These are phyloP conservation scores for Arthrobotrys megalospora DNA, from an alignment of 2,329 filamentous ascomycete genomes.

Conservation along the genomic window DNA sequence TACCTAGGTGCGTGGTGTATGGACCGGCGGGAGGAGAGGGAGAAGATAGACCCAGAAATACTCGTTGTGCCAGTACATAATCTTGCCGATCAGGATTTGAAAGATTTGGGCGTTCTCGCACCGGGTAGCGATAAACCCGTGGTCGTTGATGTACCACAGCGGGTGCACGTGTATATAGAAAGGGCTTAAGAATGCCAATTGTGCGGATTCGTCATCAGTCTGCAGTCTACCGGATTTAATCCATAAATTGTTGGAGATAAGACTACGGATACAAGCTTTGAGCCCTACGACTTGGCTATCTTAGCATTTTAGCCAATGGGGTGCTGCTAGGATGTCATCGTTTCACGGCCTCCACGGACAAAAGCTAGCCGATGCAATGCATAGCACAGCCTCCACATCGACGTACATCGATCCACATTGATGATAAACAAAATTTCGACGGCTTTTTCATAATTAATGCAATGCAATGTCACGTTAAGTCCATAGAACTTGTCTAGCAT, in stretches of 20 bases:
- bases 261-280: not conserved
- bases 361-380: not conserved
- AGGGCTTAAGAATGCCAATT: not conserved
- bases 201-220: not conserved
- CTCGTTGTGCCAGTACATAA: not conserved
- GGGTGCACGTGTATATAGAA: not conserved
- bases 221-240: no score
- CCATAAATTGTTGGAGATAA: no score
- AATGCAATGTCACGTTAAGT: not conserved
- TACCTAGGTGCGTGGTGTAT: not conserved
- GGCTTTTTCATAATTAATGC: not conserved
- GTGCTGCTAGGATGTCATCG: not conserved
- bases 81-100: not conserved
- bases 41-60: not conserved
- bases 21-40: no score
- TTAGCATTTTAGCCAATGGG: not conserved
- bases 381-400: constrained; percentile 10
- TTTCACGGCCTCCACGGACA: not conserved
- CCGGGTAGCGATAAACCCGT: not conserved
- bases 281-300: constrained; percentile 5
- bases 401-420: not conserved
- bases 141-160: not conserved
- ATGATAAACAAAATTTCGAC: not conserved
- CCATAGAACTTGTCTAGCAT: not conserved
- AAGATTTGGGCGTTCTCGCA: not conserved